Percentiles rank a stretch among this genome's conserved stretches.
Conservation (phyloP, 1,139 yeast species). For the Yamadazyma trypodendri region DNA sequence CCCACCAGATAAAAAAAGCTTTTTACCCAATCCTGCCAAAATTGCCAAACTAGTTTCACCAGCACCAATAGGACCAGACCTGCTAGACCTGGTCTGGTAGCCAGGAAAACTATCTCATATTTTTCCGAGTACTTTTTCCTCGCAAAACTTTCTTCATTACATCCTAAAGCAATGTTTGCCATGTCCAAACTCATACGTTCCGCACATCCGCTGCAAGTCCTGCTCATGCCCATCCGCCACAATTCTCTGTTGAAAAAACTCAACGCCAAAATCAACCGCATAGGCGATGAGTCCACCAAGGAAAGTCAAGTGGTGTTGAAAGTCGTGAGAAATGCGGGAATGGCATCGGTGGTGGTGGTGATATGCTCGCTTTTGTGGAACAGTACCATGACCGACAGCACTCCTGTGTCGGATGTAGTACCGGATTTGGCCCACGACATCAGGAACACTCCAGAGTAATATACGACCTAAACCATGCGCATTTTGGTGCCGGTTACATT, state of each 20-base stretch:
- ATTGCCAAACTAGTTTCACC: too few relatives aligned
- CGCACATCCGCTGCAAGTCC: too few relatives aligned
- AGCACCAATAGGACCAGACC: too few relatives aligned
- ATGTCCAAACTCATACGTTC: too few relatives aligned
- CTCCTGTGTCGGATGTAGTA: slow-evolving; percentile 12
- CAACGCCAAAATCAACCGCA: slow-evolving; percentile 22
- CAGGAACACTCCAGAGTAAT: slow-evolving; percentile 9
- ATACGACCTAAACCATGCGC: neutral
- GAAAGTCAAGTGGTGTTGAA: slow-evolving; percentile 32
- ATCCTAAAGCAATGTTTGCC: too few relatives aligned
- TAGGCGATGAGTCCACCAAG: slow-evolving; percentile 35
- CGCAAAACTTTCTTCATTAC: too few relatives aligned
- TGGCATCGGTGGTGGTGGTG: slow-evolving; percentile 31
- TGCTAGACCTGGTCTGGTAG: too few relatives aligned
- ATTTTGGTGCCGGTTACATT: neutral
- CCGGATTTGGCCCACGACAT: slow-evolving; percentile 24
- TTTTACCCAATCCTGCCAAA: too few relatives aligned
- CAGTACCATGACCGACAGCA: slow-evolving; percentile 20
- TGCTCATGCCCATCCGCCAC: neutral
- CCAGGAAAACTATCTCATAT: too few relatives aligned
- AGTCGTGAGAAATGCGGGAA: slow-evolving; percentile 33
- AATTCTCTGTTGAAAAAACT: slow-evolving; percentile 16
- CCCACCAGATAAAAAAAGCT: too few relatives aligned
- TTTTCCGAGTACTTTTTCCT: too few relatives aligned
- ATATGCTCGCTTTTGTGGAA: slow-evolving; percentile 37